Conservation (phyloP, 192 early-diverging fungal species). For the Gonapodya sp. region DNA sequence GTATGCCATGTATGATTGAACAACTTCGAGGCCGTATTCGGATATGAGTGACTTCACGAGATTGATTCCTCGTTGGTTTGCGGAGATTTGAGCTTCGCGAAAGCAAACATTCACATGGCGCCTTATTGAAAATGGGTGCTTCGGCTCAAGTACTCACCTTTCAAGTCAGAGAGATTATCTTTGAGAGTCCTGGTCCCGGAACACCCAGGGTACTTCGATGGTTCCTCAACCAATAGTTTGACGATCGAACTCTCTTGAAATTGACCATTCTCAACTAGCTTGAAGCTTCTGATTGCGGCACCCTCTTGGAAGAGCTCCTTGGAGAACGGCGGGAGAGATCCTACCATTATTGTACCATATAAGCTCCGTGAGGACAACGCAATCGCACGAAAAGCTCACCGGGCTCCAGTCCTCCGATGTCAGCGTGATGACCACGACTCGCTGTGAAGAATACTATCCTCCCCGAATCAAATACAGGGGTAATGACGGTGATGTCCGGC, state of each 20-base stretch:
- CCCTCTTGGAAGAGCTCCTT: constrained; percentile 91
- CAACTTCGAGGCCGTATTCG: constrained; percentile 75
- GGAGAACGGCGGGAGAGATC: constrained; percentile 81
- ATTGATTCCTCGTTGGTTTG: constrained; percentile 85
- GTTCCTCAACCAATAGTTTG: constrained; percentile 65
- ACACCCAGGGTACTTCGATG: constrained; percentile 74
- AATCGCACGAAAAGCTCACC: not conserved
- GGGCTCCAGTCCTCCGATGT: constrained; percentile 82
- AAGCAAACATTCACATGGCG: not conserved
- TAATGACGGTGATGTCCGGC: constrained; percentile 90
- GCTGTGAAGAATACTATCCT: constrained; percentile 90
- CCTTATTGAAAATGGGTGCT: no score
- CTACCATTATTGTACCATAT: not conserved
- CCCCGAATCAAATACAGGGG: constrained; percentile 80
- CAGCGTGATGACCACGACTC: constrained; percentile 84
- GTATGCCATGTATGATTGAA: constrained; percentile 92
- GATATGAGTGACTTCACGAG: constrained; percentile 69
- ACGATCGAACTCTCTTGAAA: constrained; percentile 76
- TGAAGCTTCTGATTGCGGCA: constrained; percentile 79
- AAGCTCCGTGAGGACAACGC: no score
- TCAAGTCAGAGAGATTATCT: constrained; percentile 89
- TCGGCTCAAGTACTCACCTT: constrained; percentile 23
- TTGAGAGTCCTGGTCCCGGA: constrained; percentile 77
- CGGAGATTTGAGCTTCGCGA: constrained; percentile 76
- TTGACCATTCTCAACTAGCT: constrained; percentile 65